Evolutionary conservation across 176 grass and related monocot species (phyloP).

Genomic region (Eleusine indica): DNA sequence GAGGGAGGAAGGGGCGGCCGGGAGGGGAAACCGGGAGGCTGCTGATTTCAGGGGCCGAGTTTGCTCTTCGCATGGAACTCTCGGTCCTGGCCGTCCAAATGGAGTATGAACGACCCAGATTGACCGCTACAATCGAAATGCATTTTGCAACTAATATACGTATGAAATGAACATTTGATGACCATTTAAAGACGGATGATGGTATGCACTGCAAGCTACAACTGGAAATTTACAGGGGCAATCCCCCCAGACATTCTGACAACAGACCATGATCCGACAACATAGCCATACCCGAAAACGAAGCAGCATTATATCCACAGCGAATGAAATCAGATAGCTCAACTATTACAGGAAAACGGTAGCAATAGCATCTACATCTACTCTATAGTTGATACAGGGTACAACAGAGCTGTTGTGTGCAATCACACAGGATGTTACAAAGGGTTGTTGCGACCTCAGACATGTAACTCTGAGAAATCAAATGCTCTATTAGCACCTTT

Average conservation of each 20-base stretch:
- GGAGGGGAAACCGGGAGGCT: background rate
- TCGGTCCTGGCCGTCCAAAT: background rate
- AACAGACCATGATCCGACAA: background rate
- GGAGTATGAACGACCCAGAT: background rate
- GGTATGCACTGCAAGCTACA: background rate
- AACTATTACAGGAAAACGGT: constrained; percentile 26
- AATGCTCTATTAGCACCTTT: constrained; percentile 49
- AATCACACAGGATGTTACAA: constrained; percentile 29
- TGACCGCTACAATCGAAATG: background rate
- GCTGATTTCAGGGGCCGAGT: background rate
- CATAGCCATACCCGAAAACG: background rate
- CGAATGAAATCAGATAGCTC: constrained; percentile 19
- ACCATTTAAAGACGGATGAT: background rate
- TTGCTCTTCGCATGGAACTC: background rate
- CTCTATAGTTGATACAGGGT: constrained; percentile 23
- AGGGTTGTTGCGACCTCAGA: constrained; percentile 6
- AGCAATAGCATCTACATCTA: constrained; percentile 42
- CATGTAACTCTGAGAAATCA: constrained; percentile 31
- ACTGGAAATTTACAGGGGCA: background rate
- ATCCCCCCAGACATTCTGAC: background rate
- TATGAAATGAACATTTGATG: background rate
- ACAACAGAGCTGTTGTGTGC: constrained; percentile 30
- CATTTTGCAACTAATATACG: background rate
- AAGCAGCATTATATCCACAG: constrained; percentile 26
- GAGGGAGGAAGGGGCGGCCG: background rate